phyloP scores from a whole-genome alignment of 1,284 basidiomycete species.

The Marasmius fiardii region DNA sequence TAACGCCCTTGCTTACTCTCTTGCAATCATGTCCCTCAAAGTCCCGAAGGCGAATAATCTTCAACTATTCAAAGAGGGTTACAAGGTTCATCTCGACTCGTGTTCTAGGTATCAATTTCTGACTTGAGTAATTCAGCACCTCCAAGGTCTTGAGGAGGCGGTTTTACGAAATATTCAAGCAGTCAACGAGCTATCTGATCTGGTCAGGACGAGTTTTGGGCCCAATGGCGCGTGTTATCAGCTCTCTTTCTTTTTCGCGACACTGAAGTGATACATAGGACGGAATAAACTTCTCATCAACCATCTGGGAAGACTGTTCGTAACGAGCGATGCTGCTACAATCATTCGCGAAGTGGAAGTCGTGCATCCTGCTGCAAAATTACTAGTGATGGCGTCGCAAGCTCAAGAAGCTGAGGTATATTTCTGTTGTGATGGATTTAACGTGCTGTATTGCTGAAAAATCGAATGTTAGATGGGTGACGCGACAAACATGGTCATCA shows the following conservation, averaged over 20 bases:
- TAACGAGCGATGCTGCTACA: slow-evolving; percentile 98
- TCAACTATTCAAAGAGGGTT: slow-evolving; percentile 94
- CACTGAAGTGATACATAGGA: slow-evolving; percentile 39
- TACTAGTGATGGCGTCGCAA: slow-evolving; percentile 96
- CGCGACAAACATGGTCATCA: slow-evolving; percentile 93
- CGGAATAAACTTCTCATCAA: slow-evolving; percentile 96
- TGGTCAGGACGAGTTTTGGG: slow-evolving; percentile 94
- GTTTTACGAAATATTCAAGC: slow-evolving; percentile 95
- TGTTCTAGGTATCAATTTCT: slow-evolving; percentile 9
- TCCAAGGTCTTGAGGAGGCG: slow-evolving; percentile 91
- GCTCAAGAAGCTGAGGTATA: slow-evolving; percentile 92
- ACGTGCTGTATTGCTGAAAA: slow-evolving; percentile 3
- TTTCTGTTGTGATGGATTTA: slow-evolving; percentile 10
- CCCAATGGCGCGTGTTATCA: slow-evolving; percentile 74
- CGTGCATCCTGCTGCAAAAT: slow-evolving; percentile 96
- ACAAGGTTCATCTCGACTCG: slow-evolving; percentile 59
- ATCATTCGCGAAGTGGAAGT: slow-evolving; percentile 99
- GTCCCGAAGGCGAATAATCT: slow-evolving; percentile 89
- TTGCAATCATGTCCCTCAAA: slow-evolving; percentile 79
- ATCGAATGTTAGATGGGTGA: slow-evolving; percentile 79
- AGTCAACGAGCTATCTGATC: slow-evolving; percentile 90
- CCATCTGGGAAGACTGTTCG: slow-evolving; percentile 93
- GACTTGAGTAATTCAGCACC: slow-evolving; percentile 47
- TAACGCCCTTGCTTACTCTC: background rate
- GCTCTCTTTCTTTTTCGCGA: slow-evolving; percentile 9